Percentiles rank a stretch among this genome's conserved stretches.
Evolutionary conservation across 2,329 filamentous ascomycete genomes (phyloP).

Genomic region (Epichloe bromicola): DNA sequence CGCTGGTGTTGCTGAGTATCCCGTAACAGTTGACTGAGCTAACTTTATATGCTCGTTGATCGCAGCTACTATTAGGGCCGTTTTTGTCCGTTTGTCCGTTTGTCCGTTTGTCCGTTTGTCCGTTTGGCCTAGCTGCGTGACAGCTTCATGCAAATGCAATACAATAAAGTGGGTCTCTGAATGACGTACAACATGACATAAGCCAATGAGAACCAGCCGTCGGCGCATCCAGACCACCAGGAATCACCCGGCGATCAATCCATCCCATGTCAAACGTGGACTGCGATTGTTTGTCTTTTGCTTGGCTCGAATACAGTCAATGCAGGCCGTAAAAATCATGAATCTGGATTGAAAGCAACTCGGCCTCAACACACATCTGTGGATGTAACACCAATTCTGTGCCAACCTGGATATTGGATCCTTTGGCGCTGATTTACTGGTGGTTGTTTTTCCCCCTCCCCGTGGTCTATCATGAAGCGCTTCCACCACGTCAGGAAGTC

Average conservation of each 20-base stretch:
- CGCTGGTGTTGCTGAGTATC: too few relatives aligned
- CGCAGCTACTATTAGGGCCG: too few relatives aligned
- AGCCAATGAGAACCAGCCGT: conserved; percentile 6
- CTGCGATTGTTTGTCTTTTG: not conserved
- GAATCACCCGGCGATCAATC: not conserved
- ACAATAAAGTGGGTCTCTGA: too few relatives aligned
- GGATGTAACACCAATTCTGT: not conserved
- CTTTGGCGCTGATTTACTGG: not conserved
- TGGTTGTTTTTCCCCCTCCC: not conserved
- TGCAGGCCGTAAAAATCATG: not conserved
- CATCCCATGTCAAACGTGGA: not conserved
- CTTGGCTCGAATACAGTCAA: not conserved
- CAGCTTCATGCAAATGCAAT: too few relatives aligned
- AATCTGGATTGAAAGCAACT: not conserved
- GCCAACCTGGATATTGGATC: not conserved
- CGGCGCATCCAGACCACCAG: not conserved
- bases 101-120: too few relatives aligned
- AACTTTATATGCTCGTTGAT: too few relatives aligned
- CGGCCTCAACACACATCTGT: too few relatives aligned
- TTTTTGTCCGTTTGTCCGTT: too few relatives aligned
- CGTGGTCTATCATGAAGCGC: conserved; percentile 6
- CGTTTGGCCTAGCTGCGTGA: too few relatives aligned
- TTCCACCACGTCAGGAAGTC: conserved; percentile 5
- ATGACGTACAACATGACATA: not conserved
- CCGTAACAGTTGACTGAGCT: too few relatives aligned